These are phyloP conservation scores for Zasmidium angulare DNA, from an alignment of 2,329 filamentous ascomycete species.

Conservation along the genomic window DNA sequence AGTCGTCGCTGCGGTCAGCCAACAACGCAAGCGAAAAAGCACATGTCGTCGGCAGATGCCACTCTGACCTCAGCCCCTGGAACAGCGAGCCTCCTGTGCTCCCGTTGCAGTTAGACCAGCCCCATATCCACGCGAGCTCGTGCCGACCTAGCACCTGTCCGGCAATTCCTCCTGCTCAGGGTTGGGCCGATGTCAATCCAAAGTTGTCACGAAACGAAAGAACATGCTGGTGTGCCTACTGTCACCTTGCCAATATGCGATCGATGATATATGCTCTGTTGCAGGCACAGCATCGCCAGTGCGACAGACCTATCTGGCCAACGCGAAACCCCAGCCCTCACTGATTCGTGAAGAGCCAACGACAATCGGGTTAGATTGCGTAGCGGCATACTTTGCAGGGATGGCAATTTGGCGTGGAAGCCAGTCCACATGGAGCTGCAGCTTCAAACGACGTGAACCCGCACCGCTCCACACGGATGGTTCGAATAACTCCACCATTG, in stretches of 20 bases:
- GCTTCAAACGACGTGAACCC: background rate
- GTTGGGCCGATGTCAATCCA: background rate
- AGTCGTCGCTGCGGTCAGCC: background rate
- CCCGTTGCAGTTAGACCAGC: background rate
- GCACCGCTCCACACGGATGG: background rate
- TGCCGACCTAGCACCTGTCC: background rate
- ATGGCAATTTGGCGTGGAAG: slow-evolving; percentile 10
- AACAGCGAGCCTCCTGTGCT: background rate
- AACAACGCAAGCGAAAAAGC: background rate
- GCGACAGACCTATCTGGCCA: background rate
- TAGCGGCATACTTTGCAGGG: slow-evolving; percentile 15
- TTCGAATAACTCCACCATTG: background rate
- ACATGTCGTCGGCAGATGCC: slow-evolving; percentile 3
- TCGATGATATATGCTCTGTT: background rate
- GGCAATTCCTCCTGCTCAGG: background rate
- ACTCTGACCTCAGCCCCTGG: background rate
- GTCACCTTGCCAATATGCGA: background rate
- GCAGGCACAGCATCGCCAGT: background rate
- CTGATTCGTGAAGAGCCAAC: background rate
- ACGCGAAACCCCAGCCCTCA: background rate
- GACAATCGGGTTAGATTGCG: background rate
- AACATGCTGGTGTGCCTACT: background rate
- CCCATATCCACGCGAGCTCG: slow-evolving; percentile 4
- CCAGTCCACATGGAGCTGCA: slow-evolving; percentile 12
- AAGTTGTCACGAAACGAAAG: background rate